Evolutionary conservation across 2,329 filamentous ascomycete species (phyloP).

Genomic region (Scytalidium sp.): DNA sequence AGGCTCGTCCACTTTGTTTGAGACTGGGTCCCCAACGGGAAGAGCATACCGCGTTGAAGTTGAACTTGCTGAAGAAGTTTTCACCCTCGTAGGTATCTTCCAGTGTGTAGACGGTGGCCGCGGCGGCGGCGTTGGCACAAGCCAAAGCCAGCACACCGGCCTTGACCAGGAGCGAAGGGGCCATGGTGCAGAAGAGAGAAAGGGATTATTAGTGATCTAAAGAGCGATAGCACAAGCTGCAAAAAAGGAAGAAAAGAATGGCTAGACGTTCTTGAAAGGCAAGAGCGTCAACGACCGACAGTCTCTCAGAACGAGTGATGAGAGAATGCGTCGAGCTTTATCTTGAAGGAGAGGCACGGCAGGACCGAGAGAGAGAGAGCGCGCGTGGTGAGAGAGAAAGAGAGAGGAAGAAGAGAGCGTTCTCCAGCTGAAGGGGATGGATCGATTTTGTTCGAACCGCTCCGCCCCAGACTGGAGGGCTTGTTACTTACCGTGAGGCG

Average conservation of each 20-base stretch:
- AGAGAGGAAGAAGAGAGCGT: not conserved
- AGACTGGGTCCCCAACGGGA: not conserved
- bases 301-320: conserved; percentile 19
- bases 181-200: conserved; percentile 11
- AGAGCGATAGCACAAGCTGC: not conserved
- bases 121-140: conserved; percentile 9
- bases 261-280: conserved; percentile 13
- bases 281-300: conserved; percentile 14
- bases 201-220: conserved; percentile 8
- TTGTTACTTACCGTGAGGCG: too few relatives aligned
- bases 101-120: conserved; percentile 11
- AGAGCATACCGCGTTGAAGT: conserved; percentile 44
- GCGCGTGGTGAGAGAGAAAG: not conserved
- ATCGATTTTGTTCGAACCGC: not conserved
- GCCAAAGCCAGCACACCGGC: conserved; percentile 16
- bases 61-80: conserved; percentile 44
- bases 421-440: not conserved
- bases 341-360: not conserved
- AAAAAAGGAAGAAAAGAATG: conserved; percentile 13
- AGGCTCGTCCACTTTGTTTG: too few relatives aligned
- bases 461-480: too few relatives aligned
- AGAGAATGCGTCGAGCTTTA: conserved; percentile 2
- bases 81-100: conserved; percentile 33
- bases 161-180: conserved; percentile 10
- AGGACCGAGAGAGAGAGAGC: not conserved